phyloP scores from a whole-genome alignment of 2,329 filamentous ascomycete genomes.

The Ceratocystis harringtonii region DNA sequence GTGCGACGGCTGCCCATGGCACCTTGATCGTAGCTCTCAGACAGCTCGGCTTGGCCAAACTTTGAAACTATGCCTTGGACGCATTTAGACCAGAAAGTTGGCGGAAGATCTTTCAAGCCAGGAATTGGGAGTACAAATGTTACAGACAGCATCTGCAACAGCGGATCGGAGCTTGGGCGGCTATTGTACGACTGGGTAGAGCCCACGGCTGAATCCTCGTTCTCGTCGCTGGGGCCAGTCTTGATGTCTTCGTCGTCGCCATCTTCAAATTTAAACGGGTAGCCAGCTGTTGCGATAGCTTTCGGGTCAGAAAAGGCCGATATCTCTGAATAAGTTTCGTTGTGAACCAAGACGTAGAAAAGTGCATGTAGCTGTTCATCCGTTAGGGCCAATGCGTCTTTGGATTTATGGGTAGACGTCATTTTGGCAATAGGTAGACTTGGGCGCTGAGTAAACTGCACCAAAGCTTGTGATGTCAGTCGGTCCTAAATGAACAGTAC shows the following conservation, averaged over 20 bases:
- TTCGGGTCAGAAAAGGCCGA: slow-evolving; percentile 52
- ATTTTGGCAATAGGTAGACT: neutral
- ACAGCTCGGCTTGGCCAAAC: slow-evolving; percentile 53
- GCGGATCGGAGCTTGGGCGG: slow-evolving; percentile 28
- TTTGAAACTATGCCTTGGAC: slow-evolving; percentile 44
- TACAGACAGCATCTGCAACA: slow-evolving; percentile 46
- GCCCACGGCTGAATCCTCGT: slow-evolving; percentile 18
- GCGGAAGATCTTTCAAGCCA: slow-evolving; percentile 45
- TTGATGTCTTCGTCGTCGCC: slow-evolving; percentile 19
- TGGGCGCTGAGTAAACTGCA: neutral
- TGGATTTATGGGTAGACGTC: neutral
- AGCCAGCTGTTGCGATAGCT: slow-evolving; percentile 52
- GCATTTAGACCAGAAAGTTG: slow-evolving; percentile 50
- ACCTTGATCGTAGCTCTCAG: slow-evolving; percentile 71
- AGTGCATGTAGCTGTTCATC: slow-evolving; percentile 37
- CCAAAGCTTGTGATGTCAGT: neutral
- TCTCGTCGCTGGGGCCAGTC: slow-evolving; percentile 1
- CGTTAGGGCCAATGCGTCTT: slow-evolving; percentile 6
- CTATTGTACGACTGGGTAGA: slow-evolving; percentile 16
- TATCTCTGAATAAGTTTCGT: slow-evolving; percentile 52
- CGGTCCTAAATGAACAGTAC: neutral
- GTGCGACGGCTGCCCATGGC: slow-evolving; percentile 60
- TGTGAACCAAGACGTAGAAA: slow-evolving; percentile 44
- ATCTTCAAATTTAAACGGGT: slow-evolving; percentile 39
- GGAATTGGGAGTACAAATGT: slow-evolving; percentile 51